Percentiles rank a stretch among this genome's conserved stretches.
These are phyloP conservation scores for Drechslerella dactyloides DNA, from an alignment of 2,329 filamentous ascomycete species.

Conservation along the genomic window DNA sequence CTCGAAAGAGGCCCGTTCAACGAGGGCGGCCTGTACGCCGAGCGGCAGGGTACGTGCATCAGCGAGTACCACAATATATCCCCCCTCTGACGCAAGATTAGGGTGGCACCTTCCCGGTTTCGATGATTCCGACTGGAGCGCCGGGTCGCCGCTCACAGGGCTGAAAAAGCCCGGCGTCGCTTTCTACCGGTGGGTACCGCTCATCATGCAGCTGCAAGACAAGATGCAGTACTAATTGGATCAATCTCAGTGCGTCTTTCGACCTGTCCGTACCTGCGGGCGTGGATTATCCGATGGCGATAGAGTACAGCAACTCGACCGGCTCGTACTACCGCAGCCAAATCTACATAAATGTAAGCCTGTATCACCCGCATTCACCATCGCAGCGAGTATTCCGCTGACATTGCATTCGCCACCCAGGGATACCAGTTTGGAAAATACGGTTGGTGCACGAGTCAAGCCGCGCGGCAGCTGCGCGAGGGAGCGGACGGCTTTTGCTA, in stretches of 20 bases:
- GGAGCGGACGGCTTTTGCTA: neutral
- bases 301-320: slow-evolving; percentile 64
- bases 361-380: neutral
- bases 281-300: slow-evolving; percentile 69
- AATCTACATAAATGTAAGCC: slow-evolving; percentile 68
- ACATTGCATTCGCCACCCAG: neutral
- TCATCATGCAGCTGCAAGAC: neutral
- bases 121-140: slow-evolving; percentile 61
- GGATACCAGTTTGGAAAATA: slow-evolving; percentile 76
- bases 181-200: slow-evolving; percentile 64
- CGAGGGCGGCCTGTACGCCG: slow-evolving; percentile 67
- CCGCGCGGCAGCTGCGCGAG: neutral
- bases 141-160: slow-evolving; percentile 59
- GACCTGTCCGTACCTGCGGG: slow-evolving; percentile 64
- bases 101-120: slow-evolving; percentile 68
- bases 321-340: slow-evolving; percentile 65
- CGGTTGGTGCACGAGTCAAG: slow-evolving; percentile 54
- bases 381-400: too few species aligned
- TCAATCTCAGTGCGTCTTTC: slow-evolving; percentile 60
- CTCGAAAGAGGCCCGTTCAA: slow-evolving; percentile 69
- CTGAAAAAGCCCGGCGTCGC: slow-evolving; percentile 60
- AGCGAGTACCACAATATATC: neutral
- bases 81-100: slow-evolving; percentile 9
- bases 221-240: neutral
- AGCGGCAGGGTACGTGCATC: slow-evolving; percentile 60